Evolutionary conservation across 352 stramenopile species (phyloP).

Genomic region (Stramenopiles sp.): DNA sequence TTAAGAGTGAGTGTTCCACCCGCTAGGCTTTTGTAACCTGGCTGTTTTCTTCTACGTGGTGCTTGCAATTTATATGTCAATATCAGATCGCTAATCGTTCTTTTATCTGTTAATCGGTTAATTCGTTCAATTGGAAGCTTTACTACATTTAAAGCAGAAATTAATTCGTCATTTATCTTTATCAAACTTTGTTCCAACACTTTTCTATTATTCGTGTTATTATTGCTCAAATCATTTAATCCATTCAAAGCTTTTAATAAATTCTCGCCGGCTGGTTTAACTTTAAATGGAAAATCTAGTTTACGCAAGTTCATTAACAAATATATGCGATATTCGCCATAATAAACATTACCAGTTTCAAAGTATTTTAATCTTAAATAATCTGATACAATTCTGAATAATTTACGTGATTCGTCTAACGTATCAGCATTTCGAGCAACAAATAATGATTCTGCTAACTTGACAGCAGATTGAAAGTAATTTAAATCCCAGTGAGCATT

Average conservation of each 20-base stretch:
- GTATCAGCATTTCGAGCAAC: too few relatives aligned
- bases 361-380: not conserved
- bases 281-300: not conserved
- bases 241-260: not conserved
- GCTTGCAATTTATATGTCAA: not conserved
- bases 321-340: not conserved
- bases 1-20: not conserved
- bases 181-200: not conserved
- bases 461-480: not conserved
- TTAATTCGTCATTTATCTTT: not conserved
- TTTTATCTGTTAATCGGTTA: not conserved
- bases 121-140: not conserved
- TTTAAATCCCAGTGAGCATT: not conserved
- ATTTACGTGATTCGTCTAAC: not conserved
- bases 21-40: not conserved
- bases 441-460: not conserved
- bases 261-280: not conserved
- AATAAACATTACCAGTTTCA: not conserved
- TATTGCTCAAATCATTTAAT: not conserved
- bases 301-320: not conserved
- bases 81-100: not conserved
- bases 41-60: too few relatives aligned
- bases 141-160: not conserved
- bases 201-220: not conserved
- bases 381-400: not conserved